Evolutionary conservation across 164 flowering plant genomes (phyloP).

Genomic region (Macadamia integrifolia): DNA sequence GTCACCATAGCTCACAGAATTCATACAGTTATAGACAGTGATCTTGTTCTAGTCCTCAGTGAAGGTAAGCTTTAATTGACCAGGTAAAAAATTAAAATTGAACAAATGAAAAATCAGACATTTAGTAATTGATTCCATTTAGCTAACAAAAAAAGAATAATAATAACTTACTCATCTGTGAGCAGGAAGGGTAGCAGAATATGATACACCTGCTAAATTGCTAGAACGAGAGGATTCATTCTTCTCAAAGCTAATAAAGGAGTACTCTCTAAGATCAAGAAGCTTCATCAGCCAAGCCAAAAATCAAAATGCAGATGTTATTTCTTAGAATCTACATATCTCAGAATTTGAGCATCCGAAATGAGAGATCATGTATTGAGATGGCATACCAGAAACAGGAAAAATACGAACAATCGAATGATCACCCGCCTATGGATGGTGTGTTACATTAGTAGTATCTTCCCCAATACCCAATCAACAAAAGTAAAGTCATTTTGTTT

Average conservation of each 20-base stretch:
- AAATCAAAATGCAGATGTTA: conserved; percentile 4
- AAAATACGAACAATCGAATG: background rate
- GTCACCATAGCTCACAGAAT: conserved; percentile 74
- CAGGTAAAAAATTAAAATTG: background rate
- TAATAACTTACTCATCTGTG: conserved; percentile 5
- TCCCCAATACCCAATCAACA: too few relatives aligned
- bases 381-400: background rate
- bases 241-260: conserved; percentile 82
- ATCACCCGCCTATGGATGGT: too few relatives aligned
- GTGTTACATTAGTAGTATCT: too few relatives aligned
- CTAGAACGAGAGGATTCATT: conserved; percentile 7
- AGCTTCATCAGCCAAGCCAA: conserved; percentile 45
- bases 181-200: conserved; percentile 84
- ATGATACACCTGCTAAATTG: conserved; percentile 30
- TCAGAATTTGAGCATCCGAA: background rate
- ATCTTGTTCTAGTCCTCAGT: conserved; percentile 77
- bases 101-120: background rate
- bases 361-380: background rate
- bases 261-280: conserved; percentile 84
- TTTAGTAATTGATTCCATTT: background rate
- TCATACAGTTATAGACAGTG: conserved; percentile 73
- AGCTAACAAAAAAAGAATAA: background rate
- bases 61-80: conserved; percentile 42
- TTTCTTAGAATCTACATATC: background rate
- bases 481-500: too few relatives aligned